phyloP scores from a whole-genome alignment of 345 rosid genomes.

The Populus nigra region DNA sequence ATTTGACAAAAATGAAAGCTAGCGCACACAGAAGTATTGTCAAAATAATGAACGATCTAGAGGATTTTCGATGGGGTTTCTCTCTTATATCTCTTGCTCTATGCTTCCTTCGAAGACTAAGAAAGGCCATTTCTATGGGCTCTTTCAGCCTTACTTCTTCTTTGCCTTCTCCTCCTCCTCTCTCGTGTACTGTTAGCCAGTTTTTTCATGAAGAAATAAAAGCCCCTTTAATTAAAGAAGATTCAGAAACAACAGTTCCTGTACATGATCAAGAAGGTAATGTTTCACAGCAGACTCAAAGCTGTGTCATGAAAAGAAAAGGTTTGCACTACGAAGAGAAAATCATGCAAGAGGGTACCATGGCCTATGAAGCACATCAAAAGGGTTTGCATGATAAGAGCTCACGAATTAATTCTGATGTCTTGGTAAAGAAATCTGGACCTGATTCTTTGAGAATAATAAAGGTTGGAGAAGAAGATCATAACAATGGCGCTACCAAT shows the following conservation, averaged over 20 bases:
- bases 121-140: conserved; percentile 21
- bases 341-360: not conserved
- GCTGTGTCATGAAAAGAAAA: not conserved
- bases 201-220: not conserved
- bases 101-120: conserved; percentile 8
- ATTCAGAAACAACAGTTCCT: not conserved
- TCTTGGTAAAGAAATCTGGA: not conserved
- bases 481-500: not conserved
- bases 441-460: not conserved
- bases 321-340: not conserved
- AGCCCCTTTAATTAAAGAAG: not conserved
- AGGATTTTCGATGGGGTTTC: conserved; percentile 34
- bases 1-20: not conserved
- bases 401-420: not conserved
- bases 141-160: conserved; percentile 13
- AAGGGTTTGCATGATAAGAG: conserved; percentile 2
- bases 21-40: not conserved
- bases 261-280: not conserved
- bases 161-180: conserved; percentile 8
- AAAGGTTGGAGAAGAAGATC: not conserved
- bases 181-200: conserved; percentile 9
- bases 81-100: conserved; percentile 25
- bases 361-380: conserved; percentile 1
- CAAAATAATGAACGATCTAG: conserved; percentile 16
- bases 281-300: not conserved